Evolutionary conservation across 2,329 filamentous ascomycete species (phyloP), one percentile per base, ranked within the genome.

Genomic region (Mycosphaerella arachidis): DNA sequence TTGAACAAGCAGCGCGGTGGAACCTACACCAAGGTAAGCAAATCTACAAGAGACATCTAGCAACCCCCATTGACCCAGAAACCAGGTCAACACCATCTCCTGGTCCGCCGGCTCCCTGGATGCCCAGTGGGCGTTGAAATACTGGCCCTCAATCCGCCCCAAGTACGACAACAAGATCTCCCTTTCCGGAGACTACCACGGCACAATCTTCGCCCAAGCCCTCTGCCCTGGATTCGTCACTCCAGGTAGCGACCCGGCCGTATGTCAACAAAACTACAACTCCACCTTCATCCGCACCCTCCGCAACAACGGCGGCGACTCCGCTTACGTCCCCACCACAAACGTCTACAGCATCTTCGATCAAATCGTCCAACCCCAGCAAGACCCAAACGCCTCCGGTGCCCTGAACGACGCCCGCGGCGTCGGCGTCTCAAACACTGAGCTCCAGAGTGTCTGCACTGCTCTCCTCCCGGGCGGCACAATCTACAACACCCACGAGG

Each of bases 41-140:
- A 5, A 7, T 6, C 35, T 56, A 13, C 24, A 16, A 24, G 12
- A 30, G 7, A 10, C 1, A 46, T 4, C 46, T 13, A 20, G n/a
- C 10, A 20, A 33, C 7, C 16, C 13, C 16, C 10, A 48, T 10
- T 27, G 10, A 48, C 18, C 6, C 24, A 12, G 13, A 16, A 13
- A 20, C 43, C 43, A 64, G 62, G 57, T 81, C n/a, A 72, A 73
- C 31, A 73, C 82, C n/a, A 71, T 85, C 27, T 76, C 76, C 12
- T 85, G 80, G 81, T 83, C 80, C 0, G 81, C 84, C 67, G 82
- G 82, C 24, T 78, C 77, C 40, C 68, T 85, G 1, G 73, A 81
- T 59, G 74, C 76, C 0, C 83, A 85, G 67, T 85, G 82, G 83
- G 81, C 78, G 0, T 71, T 83, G 60, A 84, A 83, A 62, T 84